Conservation (phyloP, 1,284 basidiomycete genomes). For the Leccinum colubrinum region DNA sequence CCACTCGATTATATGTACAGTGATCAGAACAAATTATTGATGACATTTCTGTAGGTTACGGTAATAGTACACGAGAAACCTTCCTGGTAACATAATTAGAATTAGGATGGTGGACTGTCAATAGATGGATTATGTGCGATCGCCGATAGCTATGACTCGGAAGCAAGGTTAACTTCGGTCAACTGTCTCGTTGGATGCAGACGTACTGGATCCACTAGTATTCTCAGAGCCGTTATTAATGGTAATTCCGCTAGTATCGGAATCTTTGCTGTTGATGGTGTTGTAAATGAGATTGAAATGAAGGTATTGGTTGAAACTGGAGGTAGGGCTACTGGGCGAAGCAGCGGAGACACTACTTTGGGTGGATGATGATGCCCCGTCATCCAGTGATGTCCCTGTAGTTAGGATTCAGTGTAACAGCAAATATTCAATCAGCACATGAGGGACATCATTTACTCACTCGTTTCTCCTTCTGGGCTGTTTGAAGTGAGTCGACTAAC, state of each 20-base stretch:
- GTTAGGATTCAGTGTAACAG: neutral
- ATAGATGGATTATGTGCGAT: too few relatives aligned
- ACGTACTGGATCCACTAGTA: slow-evolving; percentile 10
- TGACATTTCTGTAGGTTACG: too few relatives aligned
- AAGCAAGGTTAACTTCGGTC: neutral
- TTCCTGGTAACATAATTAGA: too few relatives aligned
- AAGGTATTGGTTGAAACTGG: neutral
- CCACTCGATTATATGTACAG: neutral
- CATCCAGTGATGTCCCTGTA: too few relatives aligned
- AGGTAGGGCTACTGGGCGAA: slow-evolving; percentile 9
- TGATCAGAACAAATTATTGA: neutral
- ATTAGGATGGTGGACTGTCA: too few relatives aligned
- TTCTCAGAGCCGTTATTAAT: slow-evolving; percentile 8
- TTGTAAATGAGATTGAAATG: slow-evolving; percentile 5
- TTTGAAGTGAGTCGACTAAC: too few relatives aligned
- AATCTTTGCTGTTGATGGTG: neutral
- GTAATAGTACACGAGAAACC: too few relatives aligned
- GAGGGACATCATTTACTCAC: too few relatives aligned
- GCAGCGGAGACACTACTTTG: neutral
- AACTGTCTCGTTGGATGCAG: neutral
- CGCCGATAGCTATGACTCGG: too few relatives aligned
- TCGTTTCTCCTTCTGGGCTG: too few relatives aligned
- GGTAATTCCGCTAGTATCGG: slow-evolving; percentile 3
- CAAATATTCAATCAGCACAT: neutral
- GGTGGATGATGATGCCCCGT: neutral